Evolutionary conservation across 306 rosid genomes (phyloP).

Genomic region (Cicer cuneatum): DNA sequence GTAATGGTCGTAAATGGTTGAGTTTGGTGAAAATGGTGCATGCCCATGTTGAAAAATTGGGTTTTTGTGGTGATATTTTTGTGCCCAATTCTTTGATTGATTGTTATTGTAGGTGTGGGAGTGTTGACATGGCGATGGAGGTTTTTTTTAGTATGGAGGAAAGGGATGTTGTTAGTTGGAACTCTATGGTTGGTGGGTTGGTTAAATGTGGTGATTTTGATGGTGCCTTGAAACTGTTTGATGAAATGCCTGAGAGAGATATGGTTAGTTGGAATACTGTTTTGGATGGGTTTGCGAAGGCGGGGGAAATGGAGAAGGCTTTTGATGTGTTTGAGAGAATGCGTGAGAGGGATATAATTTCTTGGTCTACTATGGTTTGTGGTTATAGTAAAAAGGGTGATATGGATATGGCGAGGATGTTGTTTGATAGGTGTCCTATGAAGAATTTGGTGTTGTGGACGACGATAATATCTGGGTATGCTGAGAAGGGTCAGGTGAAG

Average conservation of each 20-base stretch:
- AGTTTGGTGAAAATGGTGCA: conserved; percentile 64
- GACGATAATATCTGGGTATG: conserved; percentile 78
- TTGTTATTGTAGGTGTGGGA: conserved; percentile 67
- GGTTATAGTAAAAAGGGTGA: conserved; percentile 74
- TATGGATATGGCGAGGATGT: conserved; percentile 75
- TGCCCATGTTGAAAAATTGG: conserved; percentile 66
- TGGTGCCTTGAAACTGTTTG: conserved; percentile 65
- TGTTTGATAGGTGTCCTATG: conserved; percentile 73
- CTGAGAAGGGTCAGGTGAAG: conserved; percentile 66
- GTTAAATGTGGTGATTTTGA: conserved; percentile 53
- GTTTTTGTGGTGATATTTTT: conserved; percentile 62
- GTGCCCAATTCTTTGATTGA: conserved; percentile 77
- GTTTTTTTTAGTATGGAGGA: conserved; percentile 61
- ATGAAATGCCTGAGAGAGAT: conserved; percentile 79
- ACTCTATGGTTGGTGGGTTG: conserved; percentile 70
- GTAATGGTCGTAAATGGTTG: conserved; percentile 52
- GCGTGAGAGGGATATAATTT: conserved; percentile 75
- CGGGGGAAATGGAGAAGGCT: conserved; percentile 67
- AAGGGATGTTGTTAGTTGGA: conserved; percentile 72
- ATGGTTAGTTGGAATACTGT: conserved; percentile 85
- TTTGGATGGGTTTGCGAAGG: conserved; percentile 71
- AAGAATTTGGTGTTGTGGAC: conserved; percentile 84
- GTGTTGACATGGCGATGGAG: conserved; percentile 49
- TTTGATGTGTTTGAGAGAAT: conserved; percentile 68
- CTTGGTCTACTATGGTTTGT: conserved; percentile 76